phyloP scores from a whole-genome alignment of 176 grass and related monocot genomes.

The Dactylis glomerata region DNA sequence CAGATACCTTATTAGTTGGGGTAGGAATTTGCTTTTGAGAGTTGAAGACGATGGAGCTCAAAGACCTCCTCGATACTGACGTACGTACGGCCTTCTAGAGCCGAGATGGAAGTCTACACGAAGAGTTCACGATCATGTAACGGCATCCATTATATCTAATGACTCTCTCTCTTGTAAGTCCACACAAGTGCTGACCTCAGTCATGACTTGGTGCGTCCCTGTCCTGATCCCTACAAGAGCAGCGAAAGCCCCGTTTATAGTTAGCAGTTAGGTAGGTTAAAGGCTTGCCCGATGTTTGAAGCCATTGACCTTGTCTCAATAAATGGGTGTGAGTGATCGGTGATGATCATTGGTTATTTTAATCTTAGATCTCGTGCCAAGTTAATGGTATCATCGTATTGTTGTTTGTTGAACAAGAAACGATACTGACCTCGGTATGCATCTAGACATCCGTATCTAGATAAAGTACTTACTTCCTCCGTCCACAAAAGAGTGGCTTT shows the following conservation, averaged over 20 bases:
- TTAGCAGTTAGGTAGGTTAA: conserved; percentile 33
- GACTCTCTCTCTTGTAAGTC: neutral
- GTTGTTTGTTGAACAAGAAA: too few relatives aligned
- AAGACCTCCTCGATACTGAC: neutral
- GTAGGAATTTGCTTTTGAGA: conserved; percentile 44
- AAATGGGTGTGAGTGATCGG: neutral
- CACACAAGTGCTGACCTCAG: neutral
- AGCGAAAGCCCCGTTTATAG: conserved; percentile 2
- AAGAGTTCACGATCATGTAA: neutral
- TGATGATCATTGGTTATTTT: conserved; percentile 35
- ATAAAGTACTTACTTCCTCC: too few relatives aligned
- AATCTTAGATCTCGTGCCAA: too few relatives aligned
- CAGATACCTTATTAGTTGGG: conserved; percentile 25
- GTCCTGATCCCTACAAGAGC: conserved; percentile 11
- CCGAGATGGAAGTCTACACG: neutral
- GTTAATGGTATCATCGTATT: too few relatives aligned
- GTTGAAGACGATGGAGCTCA: neutral
- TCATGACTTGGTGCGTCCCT: neutral
- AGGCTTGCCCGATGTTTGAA: conserved; percentile 41
- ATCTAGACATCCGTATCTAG: too few relatives aligned
- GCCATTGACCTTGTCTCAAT: conserved; percentile 30
- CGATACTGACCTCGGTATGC: too few relatives aligned
- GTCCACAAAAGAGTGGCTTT: too few relatives aligned
- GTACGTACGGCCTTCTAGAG: conserved; percentile 5
- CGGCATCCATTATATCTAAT: conserved; percentile 17